Evolutionary conservation across 2,329 filamentous ascomycete genomes (phyloP).

Genomic region (Albifimbria verrucaria): DNA sequence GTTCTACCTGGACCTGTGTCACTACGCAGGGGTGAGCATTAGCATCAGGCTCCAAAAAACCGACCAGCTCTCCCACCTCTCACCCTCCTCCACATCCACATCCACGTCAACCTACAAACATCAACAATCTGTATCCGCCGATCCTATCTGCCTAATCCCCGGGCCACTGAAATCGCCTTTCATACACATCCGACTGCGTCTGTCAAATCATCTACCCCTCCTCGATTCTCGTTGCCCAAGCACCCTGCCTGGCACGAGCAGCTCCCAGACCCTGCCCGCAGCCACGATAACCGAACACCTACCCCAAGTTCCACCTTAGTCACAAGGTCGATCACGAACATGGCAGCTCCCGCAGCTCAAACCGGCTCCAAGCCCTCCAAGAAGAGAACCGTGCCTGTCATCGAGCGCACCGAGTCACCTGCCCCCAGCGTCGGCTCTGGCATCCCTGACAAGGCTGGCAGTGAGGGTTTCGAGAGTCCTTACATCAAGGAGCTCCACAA

Average conservation of each 20-base stretch:
- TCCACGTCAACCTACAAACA: constrained; percentile 5
- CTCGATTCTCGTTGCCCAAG: too few species aligned
- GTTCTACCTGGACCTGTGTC: background rate
- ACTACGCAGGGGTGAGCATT: constrained; percentile 1
- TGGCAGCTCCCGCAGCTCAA: constrained; percentile 63
- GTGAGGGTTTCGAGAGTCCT: constrained; percentile 65
- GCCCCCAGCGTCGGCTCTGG: constrained; percentile 45
- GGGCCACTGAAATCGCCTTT: too few species aligned
- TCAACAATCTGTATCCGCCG: background rate
- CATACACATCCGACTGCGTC: too few species aligned
- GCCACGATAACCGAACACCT: background rate
- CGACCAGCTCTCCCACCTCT: constrained; percentile 2
- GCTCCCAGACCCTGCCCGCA: background rate
- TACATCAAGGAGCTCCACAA: constrained; percentile 90
- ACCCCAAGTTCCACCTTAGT: background rate
- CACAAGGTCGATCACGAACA: constrained; percentile 14
- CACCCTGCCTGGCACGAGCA: too few species aligned
- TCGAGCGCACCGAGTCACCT: constrained; percentile 52
- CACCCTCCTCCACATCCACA: background rate
- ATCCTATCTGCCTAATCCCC: too few species aligned
- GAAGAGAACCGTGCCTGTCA: constrained; percentile 59
- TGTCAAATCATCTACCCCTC: too few species aligned
- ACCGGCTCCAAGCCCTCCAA: constrained; percentile 65
- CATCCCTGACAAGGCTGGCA: constrained; percentile 48
- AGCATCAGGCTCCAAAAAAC: constrained; percentile 9